Base-by-base conservation (phyloP, 2,329 filamentous ascomycete genomes). In the Aureobasidium sp. region DNA sequence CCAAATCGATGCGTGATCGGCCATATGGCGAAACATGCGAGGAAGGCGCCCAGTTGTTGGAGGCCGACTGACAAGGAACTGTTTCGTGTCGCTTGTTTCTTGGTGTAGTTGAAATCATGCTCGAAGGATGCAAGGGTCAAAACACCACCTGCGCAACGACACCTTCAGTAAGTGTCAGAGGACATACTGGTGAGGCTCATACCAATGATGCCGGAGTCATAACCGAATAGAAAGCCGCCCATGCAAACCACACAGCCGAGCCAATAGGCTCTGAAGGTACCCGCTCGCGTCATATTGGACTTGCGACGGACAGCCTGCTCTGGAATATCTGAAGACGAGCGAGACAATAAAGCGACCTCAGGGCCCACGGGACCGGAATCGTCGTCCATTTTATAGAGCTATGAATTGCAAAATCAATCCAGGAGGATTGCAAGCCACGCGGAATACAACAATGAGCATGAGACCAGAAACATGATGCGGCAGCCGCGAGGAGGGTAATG, bases 1-100 rank as follows among this genome's bases (percentile, higher is more conserved):
- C 80, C 81, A 52, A 74, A 73, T 26, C 70, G 70, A 59, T 80
- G 77, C 5, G 77, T 80, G 10, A 82, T 58, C 0, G 79, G 79
- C 71, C 78, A 80, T 56, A 81, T 76, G 32, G 75, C 66, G 59
- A 82, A 77, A 63, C 79, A 80, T 26, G 80, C 80, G 32, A 80
- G 76, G 63, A 84, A 79, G 37, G 80, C 79, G 27, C 80, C 80
- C 9, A 80, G 77, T 64, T 82, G 79, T 59, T 82, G 79, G 20
- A 82, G 77, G 2, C 78, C 77, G 23, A 81, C 78, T 39, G 78
- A 76, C 53, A 81, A 77, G 5, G 78, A 78, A 63, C 77, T 79
- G 70, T 60, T 63, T 3, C 70, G 72, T 0, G 76, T 78, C 58
- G 74, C 71, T 48, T 77, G 67, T 3, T 68, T 67, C 12, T 70